Evolutionary conservation across 2,329 filamentous ascomycete species (phyloP), one percentile per base, ranked within the genome.

Genomic region (Emergomyces pasteurianus): DNA sequence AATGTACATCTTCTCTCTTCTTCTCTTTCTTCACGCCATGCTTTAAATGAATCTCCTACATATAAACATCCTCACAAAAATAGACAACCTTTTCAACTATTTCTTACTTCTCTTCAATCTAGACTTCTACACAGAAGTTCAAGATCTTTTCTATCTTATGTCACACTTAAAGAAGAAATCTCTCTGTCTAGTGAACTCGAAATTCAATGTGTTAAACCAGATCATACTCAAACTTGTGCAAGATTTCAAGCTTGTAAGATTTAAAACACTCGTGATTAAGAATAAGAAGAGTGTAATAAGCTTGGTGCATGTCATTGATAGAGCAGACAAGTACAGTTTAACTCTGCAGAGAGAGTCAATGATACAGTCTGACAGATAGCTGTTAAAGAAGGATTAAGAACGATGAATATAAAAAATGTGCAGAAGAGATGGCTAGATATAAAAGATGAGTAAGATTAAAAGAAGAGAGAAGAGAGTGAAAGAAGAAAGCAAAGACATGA

Each of bases 201-300:
- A 95, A 71, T 97, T 95, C 71, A 82, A 86, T 58, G 85, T 86
- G 4, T 79, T 99, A 34, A 96, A 97, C 73, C 84, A 88, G 66
- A 92, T 92, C 0, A 88, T 99, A 52, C 85, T 92, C 21, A 85
- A 89, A 46, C 79, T 99, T 54, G 88, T 99, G 42, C 89, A 95
- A 70, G 89, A 88, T 69, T 97, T 96, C 72, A 87, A 88, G 0
- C 81, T 99, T 3, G 91, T 99, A 1, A 85, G 86, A 0, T 99
- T 96, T 70, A 92, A 97, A 72, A 95, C 95, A 0, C 78, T 99
- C 36, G 92, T 92, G 0, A 91, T 99, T 0, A 94, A 99, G 75
- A 94, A 99, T 71, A 96, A 96, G 74, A 89, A 88, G 75, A 95
- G 89, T 71, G 96, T 99, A 91, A 95, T 95, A 84, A 86, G 89